These are phyloP conservation scores for Magnolia sinica DNA, from an alignment of 164 flowering plant genomes.

Conservation along the genomic window DNA sequence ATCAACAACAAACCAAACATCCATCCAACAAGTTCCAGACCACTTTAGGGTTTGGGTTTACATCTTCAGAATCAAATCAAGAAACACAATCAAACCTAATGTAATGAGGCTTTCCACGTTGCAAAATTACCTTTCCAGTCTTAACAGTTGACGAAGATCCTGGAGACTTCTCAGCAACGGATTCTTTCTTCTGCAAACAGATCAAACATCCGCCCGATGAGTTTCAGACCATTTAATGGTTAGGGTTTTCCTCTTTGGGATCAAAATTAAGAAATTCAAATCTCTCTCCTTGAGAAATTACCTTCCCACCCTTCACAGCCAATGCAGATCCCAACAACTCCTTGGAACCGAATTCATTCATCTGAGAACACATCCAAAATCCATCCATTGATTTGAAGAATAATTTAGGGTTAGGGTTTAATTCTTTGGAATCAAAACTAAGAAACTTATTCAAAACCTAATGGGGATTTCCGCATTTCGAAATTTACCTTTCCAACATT, in stretches of 20 bases:
- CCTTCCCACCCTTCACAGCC: constrained; percentile 36
- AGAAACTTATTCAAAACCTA: not conserved
- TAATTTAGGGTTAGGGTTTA: not conserved
- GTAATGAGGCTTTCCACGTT: not conserved
- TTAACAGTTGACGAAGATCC: constrained; percentile 16
- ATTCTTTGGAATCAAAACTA: not conserved
- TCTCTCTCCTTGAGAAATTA: constrained; percentile 5
- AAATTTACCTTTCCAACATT: constrained; percentile 35
- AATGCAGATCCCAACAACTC: constrained; percentile 12
- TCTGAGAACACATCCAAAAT: constrained; percentile 9
- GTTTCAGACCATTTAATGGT: too few species aligned
- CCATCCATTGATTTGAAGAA: not conserved
- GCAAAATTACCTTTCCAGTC: constrained; percentile 33
- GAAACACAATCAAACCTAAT: too few species aligned
- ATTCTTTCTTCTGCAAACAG: constrained; percentile 22
- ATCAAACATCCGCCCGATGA: not conserved
- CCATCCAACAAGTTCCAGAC: too few species aligned
- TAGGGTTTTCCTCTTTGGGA: too few species aligned
- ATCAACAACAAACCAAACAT: too few species aligned
- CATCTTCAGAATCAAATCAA: too few species aligned
- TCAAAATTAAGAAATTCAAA: too few species aligned
- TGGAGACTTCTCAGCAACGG: constrained; percentile 10
- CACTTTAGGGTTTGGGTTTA: too few species aligned
- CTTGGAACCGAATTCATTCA: constrained; percentile 14
- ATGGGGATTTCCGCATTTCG: not conserved